Conservation (phyloP, 257 asterid genomes). For the Vinca minor region DNA sequence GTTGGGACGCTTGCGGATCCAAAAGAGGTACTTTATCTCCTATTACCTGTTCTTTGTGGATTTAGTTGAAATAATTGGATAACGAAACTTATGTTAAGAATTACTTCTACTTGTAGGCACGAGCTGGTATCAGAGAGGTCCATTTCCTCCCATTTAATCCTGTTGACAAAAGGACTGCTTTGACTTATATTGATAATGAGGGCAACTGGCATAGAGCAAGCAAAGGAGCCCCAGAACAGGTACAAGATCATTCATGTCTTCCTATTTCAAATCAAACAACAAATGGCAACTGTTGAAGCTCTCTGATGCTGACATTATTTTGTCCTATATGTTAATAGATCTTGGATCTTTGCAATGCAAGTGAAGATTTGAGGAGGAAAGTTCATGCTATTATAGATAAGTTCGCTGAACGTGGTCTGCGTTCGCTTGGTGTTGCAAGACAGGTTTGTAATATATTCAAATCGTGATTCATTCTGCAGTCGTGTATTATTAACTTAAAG, state of each 20-base stretch:
- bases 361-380: slow-evolving; percentile 72
- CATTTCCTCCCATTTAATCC: slow-evolving; percentile 97
- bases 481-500: background rate
- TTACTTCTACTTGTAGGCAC: slow-evolving; percentile 42
- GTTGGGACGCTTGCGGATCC: slow-evolving; percentile 97
- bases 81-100: background rate
- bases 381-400: slow-evolving; percentile 75
- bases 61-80: background rate
- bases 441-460: slow-evolving; percentile 43
- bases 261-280: slow-evolving; percentile 8
- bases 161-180: slow-evolving; percentile 94
- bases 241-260: slow-evolving; percentile 17
- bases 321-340: slow-evolving; percentile 38
- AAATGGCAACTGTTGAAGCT: background rate
- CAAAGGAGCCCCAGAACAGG: slow-evolving; percentile 99
- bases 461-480: background rate
- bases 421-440: slow-evolving; percentile 90
- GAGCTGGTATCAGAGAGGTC: slow-evolving; percentile 77
- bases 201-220: slow-evolving; percentile 93
- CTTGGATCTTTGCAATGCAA: slow-evolving; percentile 67
- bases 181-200: slow-evolving; percentile 67
- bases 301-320: slow-evolving; percentile 1
- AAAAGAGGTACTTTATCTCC: slow-evolving; percentile 53
- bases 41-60: background rate
- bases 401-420: slow-evolving; percentile 88